A percentile compares a stretch with the other conserved stretches of the same genome.
Evolutionary conservation across 306 rosid genomes (phyloP).

Genomic region (Fragaria iinumae): DNA sequence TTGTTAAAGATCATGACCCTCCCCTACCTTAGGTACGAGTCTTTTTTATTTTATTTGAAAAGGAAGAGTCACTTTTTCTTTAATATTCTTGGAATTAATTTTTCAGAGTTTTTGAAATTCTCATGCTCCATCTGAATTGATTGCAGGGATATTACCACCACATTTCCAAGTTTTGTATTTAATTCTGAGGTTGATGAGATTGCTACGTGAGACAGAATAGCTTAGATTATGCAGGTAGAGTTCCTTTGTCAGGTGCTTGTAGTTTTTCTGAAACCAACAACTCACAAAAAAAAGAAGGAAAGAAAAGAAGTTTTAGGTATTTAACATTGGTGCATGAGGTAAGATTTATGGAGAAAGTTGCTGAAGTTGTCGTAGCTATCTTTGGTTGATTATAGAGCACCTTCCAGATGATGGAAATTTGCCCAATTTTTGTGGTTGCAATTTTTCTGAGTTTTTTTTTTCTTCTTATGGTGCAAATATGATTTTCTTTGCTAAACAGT

Average conservation of each 20-base stretch:
- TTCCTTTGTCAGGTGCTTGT: background rate
- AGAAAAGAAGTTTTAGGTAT: background rate
- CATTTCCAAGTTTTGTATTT: conserved; percentile 91
- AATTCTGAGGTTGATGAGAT: conserved; percentile 79
- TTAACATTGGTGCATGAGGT: background rate
- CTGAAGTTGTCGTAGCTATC: conserved; percentile 11
- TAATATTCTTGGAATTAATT: background rate
- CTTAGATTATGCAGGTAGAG: conserved; percentile 22
- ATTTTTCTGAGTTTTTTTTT: background rate
- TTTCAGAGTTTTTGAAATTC: background rate
- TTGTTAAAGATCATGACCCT: conserved; percentile 82
- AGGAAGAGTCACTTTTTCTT: background rate
- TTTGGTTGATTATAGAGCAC: conserved; percentile 17
- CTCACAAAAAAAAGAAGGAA: background rate
- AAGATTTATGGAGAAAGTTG: conserved; percentile 10
- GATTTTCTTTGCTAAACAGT: background rate
- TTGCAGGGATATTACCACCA: conserved; percentile 86
- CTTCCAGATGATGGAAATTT: conserved; percentile 14
- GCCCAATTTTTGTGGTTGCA: background rate
- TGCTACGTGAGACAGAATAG: conserved; percentile 37
- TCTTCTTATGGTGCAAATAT: background rate
- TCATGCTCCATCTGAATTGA: conserved; percentile 16
- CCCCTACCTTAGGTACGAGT: conserved; percentile 65
- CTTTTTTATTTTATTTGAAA: too few relatives aligned
- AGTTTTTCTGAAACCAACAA: background rate